A percentile compares a stretch with the other conserved stretches of the same genome.
Conservation (phyloP, 1,284 basidiomycete genomes). For the Pisolithus thermaeus region DNA sequence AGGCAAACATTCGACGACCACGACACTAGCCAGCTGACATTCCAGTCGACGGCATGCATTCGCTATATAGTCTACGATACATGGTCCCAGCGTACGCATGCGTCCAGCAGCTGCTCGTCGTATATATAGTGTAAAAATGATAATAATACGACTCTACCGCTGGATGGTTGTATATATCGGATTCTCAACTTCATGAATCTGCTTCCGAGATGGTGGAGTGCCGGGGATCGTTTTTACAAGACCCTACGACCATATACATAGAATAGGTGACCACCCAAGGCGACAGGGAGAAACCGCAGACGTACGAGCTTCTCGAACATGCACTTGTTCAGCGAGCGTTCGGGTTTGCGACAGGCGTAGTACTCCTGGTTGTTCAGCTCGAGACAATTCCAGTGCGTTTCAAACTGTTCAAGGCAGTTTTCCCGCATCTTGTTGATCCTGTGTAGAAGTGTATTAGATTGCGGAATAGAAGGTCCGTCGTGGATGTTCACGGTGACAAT, state of each 20-base stretch:
- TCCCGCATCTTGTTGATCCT: slow-evolving; percentile 93
- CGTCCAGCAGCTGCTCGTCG: neutral
- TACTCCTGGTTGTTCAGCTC: slow-evolving; percentile 98
- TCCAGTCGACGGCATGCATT: slow-evolving; percentile 6
- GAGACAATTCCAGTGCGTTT: slow-evolving; percentile 93
- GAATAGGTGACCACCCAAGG: neutral
- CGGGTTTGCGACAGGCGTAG: slow-evolving; percentile 85
- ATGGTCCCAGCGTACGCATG: neutral
- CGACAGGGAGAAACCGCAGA: slow-evolving; percentile 13
- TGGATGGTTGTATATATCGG: slow-evolving; percentile 78
- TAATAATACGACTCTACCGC: slow-evolving; percentile 40
- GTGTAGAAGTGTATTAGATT: neutral
- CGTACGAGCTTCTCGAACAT: slow-evolving; percentile 94
- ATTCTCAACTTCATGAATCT: slow-evolving; percentile 86
- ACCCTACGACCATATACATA: slow-evolving; percentile 48
- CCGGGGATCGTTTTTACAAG: slow-evolving; percentile 92
- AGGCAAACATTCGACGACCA: slow-evolving; percentile 15
- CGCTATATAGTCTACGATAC: slow-evolving; percentile 17
- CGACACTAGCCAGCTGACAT: no score
- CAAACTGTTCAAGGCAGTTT: slow-evolving; percentile 85
- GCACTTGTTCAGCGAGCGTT: slow-evolving; percentile 88
- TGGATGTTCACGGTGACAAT: neutral
- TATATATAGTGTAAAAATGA: neutral
- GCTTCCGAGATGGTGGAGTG: slow-evolving; percentile 77
- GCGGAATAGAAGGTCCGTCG: neutral